These are phyloP conservation scores for Talaromyces pinophilus DNA, from an alignment of 2,329 filamentous ascomycete genomes.

Conservation along the genomic window DNA sequence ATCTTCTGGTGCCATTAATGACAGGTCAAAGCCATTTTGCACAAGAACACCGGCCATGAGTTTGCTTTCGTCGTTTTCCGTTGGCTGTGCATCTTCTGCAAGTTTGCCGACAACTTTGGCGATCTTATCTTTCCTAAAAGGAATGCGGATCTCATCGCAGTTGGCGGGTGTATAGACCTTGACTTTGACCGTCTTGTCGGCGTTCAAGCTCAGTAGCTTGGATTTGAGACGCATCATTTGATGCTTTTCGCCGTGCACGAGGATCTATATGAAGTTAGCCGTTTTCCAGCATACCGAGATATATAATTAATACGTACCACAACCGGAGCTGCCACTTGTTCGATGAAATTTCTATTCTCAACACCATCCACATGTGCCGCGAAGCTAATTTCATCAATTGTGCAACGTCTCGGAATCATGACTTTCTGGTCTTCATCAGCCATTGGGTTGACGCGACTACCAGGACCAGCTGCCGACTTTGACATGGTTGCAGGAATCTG, in stretches of 20 bases:
- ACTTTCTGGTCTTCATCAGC: constrained; percentile 72
- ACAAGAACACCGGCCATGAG: constrained; percentile 89
- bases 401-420: constrained; percentile 90
- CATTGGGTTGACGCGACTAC: constrained; percentile 63
- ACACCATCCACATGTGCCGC: constrained; percentile 95
- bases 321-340: constrained; percentile 86
- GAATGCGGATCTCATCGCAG: constrained; percentile 90
- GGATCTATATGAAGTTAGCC: constrained; percentile 60
- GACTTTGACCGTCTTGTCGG: constrained; percentile 74
- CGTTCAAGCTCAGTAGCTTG: constrained; percentile 88
- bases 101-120: constrained; percentile 95
- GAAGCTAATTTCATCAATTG: constrained; percentile 91
- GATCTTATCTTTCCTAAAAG: constrained; percentile 92
- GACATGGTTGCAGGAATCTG: constrained; percentile 94
- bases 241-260: constrained; percentile 95
- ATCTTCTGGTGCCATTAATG: constrained; percentile 94
- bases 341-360: constrained; percentile 95
- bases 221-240: constrained; percentile 98
- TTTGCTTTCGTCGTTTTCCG: constrained; percentile 49
- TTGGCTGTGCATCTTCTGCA: constrained; percentile 74
- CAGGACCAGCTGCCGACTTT: constrained; percentile 53
- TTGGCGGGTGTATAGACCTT: constrained; percentile 95
- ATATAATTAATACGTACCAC: constrained; percentile 65
- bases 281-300: neutral
- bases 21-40: constrained; percentile 97